Conservation (phyloP, 352 stramenopile species). For the Phytophthora crassamura region DNA sequence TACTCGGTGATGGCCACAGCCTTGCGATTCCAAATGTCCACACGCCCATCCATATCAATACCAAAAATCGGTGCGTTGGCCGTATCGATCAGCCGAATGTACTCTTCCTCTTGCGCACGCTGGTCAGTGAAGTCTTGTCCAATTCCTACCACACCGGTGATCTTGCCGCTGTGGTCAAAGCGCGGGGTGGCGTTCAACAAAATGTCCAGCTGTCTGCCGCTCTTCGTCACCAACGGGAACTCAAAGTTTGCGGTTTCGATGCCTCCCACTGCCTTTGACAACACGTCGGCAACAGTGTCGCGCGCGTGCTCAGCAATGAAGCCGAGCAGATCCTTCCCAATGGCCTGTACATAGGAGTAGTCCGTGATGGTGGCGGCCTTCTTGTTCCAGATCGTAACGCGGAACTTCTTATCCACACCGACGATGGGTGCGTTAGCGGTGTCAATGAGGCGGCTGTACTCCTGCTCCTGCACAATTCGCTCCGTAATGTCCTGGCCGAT, state of each 20-base stretch:
- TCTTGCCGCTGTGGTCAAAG: constrained; percentile 73
- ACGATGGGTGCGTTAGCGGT: constrained; percentile 88
- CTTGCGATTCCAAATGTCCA: constrained; percentile 94
- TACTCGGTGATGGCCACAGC: constrained; percentile 92
- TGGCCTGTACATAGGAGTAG: constrained; percentile 88
- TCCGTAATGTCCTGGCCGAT: constrained; percentile 89
- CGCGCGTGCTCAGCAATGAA: constrained; percentile 79
- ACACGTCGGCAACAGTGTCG: constrained; percentile 65
- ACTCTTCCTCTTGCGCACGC: constrained; percentile 87
- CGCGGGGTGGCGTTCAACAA: constrained; percentile 81
- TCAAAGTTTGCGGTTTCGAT: constrained; percentile 86
- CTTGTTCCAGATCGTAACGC: constrained; percentile 94
- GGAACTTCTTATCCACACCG: constrained; percentile 79
- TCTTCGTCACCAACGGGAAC: constrained; percentile 83
- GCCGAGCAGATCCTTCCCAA: constrained; percentile 75
- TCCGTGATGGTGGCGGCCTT: constrained; percentile 90
- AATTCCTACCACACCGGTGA: constrained; percentile 81
- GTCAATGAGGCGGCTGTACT: constrained; percentile 84
- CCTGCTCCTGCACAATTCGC: constrained; percentile 79
- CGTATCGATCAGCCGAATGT: constrained; percentile 89
- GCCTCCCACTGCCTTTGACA: constrained; percentile 70
- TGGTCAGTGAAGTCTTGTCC: constrained; percentile 87
- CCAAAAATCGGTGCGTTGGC: constrained; percentile 93
- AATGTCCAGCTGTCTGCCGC: constrained; percentile 73
- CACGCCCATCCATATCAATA: constrained; percentile 79